Evolutionary conservation across 2,329 filamentous ascomycete species (phyloP).

Genomic region (Nemania abortiva): DNA sequence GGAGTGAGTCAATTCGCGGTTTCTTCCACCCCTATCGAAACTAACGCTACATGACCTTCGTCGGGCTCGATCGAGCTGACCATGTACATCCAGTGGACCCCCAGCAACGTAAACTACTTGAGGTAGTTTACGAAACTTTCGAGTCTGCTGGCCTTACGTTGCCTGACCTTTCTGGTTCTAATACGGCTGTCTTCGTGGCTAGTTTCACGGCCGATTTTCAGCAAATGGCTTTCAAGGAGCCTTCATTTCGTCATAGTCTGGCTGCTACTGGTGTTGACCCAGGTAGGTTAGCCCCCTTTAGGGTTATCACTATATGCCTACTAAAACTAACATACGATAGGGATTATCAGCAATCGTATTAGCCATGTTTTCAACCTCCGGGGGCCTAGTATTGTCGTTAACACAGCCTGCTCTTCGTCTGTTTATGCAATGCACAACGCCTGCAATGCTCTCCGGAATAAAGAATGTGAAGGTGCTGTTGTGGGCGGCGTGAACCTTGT

Average conservation of each 20-base stretch:
- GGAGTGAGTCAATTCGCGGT: too few species aligned
- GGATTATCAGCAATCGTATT: conserved; percentile 50
- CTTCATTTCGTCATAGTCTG: too few species aligned
- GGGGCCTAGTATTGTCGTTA: conserved; percentile 49
- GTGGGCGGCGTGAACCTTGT: conserved; percentile 47
- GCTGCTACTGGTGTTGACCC: too few species aligned
- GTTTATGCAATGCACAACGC: conserved; percentile 39
- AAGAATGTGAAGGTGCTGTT: conserved; percentile 49
- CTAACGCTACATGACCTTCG: too few species aligned
- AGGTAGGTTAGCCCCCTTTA: too few species aligned
- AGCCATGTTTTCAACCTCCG: conserved; percentile 49
- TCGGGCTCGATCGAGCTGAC: too few species aligned
- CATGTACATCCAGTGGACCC: too few species aligned
- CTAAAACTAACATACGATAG: conserved; percentile 48
- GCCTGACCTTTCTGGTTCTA: conserved; percentile 15
- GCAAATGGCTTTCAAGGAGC: conserved; percentile 37
- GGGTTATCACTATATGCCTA: too few species aligned
- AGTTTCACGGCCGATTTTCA: conserved; percentile 34
- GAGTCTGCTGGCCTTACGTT: conserved; percentile 29
- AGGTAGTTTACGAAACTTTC: conserved; percentile 35
- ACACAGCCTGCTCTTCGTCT: conserved; percentile 53
- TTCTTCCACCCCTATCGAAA: too few species aligned
- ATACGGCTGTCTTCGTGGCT: conserved; percentile 30
- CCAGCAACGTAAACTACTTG: conserved; percentile 33
- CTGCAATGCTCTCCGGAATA: conserved; percentile 41